Conservation (phyloP, 2,329 filamentous ascomycete species). For the Xylaria digitata region DNA sequence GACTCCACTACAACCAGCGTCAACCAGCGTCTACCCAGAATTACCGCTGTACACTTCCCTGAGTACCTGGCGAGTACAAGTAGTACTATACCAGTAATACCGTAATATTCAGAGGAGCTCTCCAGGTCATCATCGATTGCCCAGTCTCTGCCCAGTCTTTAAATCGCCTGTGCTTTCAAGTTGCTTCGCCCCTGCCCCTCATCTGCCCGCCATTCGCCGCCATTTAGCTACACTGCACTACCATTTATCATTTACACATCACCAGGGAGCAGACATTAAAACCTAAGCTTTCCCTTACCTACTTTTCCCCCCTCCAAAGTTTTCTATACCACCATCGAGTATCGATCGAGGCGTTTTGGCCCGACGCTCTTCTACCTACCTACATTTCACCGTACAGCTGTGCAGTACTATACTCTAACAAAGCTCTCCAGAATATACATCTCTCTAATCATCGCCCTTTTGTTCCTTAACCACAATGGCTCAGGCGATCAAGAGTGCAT, state of each 20-base stretch:
- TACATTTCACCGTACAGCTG: neutral
- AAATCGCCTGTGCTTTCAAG: conserved; percentile 14
- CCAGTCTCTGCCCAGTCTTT: conserved; percentile 7
- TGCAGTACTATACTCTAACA: conserved; percentile 22
- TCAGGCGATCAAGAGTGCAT: conserved; percentile 75
- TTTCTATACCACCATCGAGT: conserved; percentile 5
- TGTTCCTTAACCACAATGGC: conserved; percentile 67
- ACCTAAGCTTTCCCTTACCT: conserved; percentile 41
- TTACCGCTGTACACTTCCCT: no score
- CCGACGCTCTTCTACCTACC: conserved; percentile 5
- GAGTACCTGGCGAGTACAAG: no score
- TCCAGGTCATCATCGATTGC: conserved; percentile 8
- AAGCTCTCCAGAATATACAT: neutral
- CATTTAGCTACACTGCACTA: no score
- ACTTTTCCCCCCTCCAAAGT: conserved; percentile 34
- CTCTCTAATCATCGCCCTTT: conserved; percentile 10
- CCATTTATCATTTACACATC: conserved; percentile 31
- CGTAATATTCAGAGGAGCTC: neutral
- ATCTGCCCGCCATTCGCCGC: conserved; percentile 23
- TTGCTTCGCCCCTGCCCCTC: conserved; percentile 28
- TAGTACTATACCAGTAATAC: no score
- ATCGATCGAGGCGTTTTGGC: conserved; percentile 8
- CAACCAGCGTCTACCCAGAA: neutral
- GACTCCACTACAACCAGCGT: conserved; percentile 25
- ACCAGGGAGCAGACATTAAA: conserved; percentile 37